These are phyloP conservation scores for Brassica hybrid DNA, from an alignment of 441 rosid species.

Conservation along the genomic window DNA sequence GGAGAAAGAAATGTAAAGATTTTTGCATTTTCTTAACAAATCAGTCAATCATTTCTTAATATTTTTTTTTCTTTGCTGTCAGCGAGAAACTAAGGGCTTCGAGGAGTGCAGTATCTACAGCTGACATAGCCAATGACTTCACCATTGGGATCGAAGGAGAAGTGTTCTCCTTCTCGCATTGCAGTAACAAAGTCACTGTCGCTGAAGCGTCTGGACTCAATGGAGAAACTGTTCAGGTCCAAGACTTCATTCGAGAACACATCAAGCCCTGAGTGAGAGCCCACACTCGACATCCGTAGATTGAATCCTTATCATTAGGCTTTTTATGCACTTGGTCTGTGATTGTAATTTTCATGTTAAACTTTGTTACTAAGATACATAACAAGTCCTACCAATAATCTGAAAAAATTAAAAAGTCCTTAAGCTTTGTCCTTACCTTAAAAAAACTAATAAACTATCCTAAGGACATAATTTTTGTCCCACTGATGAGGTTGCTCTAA, in stretches of 20 bases:
- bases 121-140: neutral
- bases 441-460: too few relatives aligned
- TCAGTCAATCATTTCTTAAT: too few relatives aligned
- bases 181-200: neutral
- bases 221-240: neutral
- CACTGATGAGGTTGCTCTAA: too few relatives aligned
- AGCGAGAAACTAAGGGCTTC: neutral
- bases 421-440: too few relatives aligned
- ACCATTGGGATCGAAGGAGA: neutral
- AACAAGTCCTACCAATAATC: too few relatives aligned
- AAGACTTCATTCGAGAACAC: neutral
- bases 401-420: too few relatives aligned
- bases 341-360: neutral
- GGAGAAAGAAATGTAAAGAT: too few relatives aligned
- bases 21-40: too few relatives aligned
- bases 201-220: slow-evolving; percentile 2
- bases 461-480: too few relatives aligned
- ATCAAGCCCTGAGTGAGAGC: neutral
- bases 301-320: neutral
- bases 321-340: neutral
- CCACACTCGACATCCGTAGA: neutral
- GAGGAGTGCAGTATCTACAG: slow-evolving; percentile 2
- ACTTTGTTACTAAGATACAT: too few relatives aligned
- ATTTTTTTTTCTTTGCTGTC: too few relatives aligned
- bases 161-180: neutral